Evolutionary conservation across 179 eudicot genomes (phyloP).

Genomic region (Corrigiola litoralis): DNA sequence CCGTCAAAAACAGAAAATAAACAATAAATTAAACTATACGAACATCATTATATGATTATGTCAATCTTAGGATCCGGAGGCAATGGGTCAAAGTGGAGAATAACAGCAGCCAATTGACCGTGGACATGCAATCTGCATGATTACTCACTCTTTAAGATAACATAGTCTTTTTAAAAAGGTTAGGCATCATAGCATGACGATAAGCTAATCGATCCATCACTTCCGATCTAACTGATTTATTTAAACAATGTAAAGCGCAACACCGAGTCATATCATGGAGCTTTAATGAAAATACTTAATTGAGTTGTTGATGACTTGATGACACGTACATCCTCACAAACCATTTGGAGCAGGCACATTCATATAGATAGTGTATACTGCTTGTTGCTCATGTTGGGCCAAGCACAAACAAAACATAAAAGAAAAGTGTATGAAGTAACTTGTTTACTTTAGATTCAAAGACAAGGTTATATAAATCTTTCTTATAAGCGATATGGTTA

Average conservation of each 20-base stretch:
- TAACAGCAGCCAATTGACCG: neutral
- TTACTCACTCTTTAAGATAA: conserved; percentile 14
- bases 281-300: conserved; percentile 9
- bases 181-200: conserved; percentile 21
- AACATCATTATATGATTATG: neutral
- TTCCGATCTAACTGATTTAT: neutral
- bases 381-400: conserved; percentile 15
- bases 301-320: conserved; percentile 26
- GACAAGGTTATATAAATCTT: neutral
- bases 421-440: neutral
- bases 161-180: conserved; percentile 15
- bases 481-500: conserved; percentile 3
- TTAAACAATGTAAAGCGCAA: neutral
- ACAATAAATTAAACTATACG: too few relatives aligned
- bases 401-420: neutral
- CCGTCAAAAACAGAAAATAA: neutral
- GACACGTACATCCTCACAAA: conserved; percentile 11
- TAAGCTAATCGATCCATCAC: conserved; percentile 22
- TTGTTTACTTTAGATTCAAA: neutral
- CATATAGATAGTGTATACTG: neutral
- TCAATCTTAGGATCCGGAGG: too few relatives aligned
- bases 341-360: neutral
- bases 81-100: neutral
- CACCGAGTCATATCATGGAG: neutral
- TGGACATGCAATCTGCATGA: conserved; percentile 6